Evolutionary conservation across 306 rosid species (phyloP).

Genomic region (Psophocarpus tetragonolobus): DNA sequence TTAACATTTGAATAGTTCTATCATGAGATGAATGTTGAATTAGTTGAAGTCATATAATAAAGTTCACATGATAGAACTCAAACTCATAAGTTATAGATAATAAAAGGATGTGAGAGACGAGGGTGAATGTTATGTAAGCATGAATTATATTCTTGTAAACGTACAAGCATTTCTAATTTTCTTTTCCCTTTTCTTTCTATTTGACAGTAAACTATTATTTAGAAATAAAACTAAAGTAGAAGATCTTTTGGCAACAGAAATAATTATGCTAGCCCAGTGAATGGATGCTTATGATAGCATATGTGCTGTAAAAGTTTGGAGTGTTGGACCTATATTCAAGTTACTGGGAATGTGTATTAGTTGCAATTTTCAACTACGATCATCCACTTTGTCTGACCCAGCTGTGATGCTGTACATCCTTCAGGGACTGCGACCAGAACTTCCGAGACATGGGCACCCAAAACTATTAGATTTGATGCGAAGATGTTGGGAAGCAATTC

Average conservation of each 20-base stretch:
- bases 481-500: conserved; percentile 91
- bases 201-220: not conserved
- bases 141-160: not conserved
- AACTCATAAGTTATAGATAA: not conserved
- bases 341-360: not conserved
- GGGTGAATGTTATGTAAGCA: not conserved
- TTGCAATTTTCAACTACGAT: conserved; percentile 12
- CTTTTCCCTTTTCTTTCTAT: not conserved
- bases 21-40: not conserved
- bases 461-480: conserved; percentile 80
- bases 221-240: not conserved
- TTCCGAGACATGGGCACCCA: conserved; percentile 78
- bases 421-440: conserved; percentile 94
- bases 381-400: conserved; percentile 11
- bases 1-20: not conserved
- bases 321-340: not conserved
- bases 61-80: conserved; percentile 9
- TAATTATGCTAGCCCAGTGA: not conserved
- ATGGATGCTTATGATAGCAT: conserved; percentile 15
- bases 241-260: not conserved
- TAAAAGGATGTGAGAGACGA: not conserved
- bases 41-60: not conserved
- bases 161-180: not conserved
- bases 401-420: conserved; percentile 22
- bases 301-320: conserved; percentile 9